These are phyloP conservation scores for Onygenales sp. DNA, from an alignment of 2,329 filamentous ascomycete genomes.

Conservation along the genomic window DNA sequence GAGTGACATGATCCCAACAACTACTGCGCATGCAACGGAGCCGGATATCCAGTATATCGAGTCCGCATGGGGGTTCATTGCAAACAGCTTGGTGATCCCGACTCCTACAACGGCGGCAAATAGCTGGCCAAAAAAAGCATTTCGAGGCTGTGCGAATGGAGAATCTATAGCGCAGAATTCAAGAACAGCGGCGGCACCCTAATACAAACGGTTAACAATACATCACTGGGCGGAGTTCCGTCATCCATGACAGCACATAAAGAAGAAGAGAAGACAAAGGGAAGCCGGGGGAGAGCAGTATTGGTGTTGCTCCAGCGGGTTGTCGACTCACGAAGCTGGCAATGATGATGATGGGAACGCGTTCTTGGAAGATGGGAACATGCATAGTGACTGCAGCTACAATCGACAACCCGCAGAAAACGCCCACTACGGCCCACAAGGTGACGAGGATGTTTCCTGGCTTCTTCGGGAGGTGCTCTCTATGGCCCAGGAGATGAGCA, in stretches of 20 bases:
- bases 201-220: neutral
- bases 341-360: conserved; percentile 52
- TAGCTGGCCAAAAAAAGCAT: conserved; percentile 57
- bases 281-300: neutral
- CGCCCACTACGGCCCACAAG: conserved; percentile 56
- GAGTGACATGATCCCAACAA: conserved; percentile 56
- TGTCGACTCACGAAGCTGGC: conserved; percentile 55
- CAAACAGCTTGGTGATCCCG: conserved; percentile 56
- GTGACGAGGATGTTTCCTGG: conserved; percentile 51
- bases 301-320: neutral
- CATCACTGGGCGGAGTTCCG: neutral
- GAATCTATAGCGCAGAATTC: conserved; percentile 64
- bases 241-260: neutral
- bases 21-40: conserved; percentile 54
- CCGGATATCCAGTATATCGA: conserved; percentile 54
- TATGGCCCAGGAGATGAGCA: conserved; percentile 59
- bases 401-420: conserved; percentile 51
- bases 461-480: conserved; percentile 27
- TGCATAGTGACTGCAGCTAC: conserved; percentile 49
- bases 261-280: neutral
- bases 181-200: conserved; percentile 68
- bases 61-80: conserved; percentile 39
- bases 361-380: conserved; percentile 44
- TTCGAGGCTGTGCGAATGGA: conserved; percentile 64
- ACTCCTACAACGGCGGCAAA: conserved; percentile 54